Conservation (phyloP, 2,329 filamentous ascomycete species). For the Cladorrhinum sp. region DNA sequence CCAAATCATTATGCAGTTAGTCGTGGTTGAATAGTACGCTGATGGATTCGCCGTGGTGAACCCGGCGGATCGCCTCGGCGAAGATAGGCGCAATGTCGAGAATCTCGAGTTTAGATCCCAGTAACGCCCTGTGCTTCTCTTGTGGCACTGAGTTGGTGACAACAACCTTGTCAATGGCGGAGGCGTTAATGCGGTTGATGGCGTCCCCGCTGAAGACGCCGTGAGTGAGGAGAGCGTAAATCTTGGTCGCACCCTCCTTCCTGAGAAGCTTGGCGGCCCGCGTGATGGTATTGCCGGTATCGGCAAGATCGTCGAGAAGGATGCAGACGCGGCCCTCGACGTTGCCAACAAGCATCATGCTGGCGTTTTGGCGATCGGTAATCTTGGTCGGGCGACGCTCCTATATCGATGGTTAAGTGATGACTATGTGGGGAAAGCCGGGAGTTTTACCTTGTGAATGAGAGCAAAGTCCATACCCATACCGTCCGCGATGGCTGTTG, state of each 20-base stretch:
- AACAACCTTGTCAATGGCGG: slow-evolving; percentile 85
- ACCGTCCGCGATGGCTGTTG: slow-evolving; percentile 92
- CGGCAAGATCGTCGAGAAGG: slow-evolving; percentile 88
- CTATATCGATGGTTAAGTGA: slow-evolving; percentile 10
- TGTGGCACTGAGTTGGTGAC: slow-evolving; percentile 96
- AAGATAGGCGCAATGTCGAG: slow-evolving; percentile 89
- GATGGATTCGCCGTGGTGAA: slow-evolving; percentile 97
- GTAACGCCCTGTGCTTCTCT: slow-evolving; percentile 66
- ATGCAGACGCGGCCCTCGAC: slow-evolving; percentile 73
- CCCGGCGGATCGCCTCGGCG: slow-evolving; percentile 89
- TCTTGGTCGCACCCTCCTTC: slow-evolving; percentile 86
- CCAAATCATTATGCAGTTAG: slow-evolving; percentile 36
- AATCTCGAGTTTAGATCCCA: slow-evolving; percentile 86
- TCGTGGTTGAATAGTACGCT: slow-evolving; percentile 90
- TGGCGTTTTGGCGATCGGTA: slow-evolving; percentile 72
- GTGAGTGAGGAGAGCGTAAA: slow-evolving; percentile 91
- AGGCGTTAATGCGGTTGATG: slow-evolving; percentile 90
- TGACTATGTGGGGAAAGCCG: not conserved
- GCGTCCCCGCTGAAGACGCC: slow-evolving; percentile 94
- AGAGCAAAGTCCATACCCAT: slow-evolving; percentile 93
- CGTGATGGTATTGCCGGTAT: slow-evolving; percentile 96
- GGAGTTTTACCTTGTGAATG: slow-evolving; percentile 76
- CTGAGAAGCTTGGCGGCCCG: slow-evolving; percentile 95
- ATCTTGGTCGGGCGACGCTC: slow-evolving; percentile 64
- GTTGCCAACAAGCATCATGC: slow-evolving; percentile 80